These are phyloP conservation scores for Brassica rapa DNA, from an alignment of 345 rosid species.

Conservation along the genomic window DNA sequence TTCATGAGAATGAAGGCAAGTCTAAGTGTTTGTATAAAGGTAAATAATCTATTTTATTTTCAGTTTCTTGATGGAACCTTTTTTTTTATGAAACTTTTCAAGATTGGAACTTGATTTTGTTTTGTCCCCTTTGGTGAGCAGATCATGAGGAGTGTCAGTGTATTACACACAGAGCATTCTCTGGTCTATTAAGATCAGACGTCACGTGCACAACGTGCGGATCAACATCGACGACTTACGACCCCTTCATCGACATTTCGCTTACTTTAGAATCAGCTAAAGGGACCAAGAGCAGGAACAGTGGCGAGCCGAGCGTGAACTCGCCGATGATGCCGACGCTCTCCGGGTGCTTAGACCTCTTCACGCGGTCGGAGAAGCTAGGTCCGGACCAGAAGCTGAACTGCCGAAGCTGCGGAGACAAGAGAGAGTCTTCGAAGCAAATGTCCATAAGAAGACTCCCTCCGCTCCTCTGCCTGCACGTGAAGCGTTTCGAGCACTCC, in stretches of 20 bases:
- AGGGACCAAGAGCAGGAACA: constrained; percentile 42
- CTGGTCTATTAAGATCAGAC: constrained; percentile 90
- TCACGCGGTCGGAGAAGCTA: constrained; percentile 78
- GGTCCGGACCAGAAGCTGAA: constrained; percentile 83
- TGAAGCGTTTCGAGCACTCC: constrained; percentile 90
- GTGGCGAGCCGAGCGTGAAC: constrained; percentile 39
- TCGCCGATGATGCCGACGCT: constrained; percentile 61
- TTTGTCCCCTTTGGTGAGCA: constrained; percentile 19
- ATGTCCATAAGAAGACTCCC: constrained; percentile 91
- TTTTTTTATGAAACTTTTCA: too few relatives aligned
- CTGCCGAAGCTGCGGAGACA: constrained; percentile 82
- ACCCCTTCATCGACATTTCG: constrained; percentile 90
- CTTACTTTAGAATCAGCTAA: constrained; percentile 63
- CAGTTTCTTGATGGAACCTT: too few relatives aligned
- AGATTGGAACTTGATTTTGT: too few relatives aligned
- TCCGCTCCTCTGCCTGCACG: constrained; percentile 75
- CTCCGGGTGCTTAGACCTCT: constrained; percentile 76
- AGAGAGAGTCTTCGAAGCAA: constrained; percentile 78
- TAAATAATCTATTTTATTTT: constrained; percentile 14
- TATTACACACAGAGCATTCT: constrained; percentile 84
- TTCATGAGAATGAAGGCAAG: constrained; percentile 82
- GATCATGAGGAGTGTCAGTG: constrained; percentile 84
- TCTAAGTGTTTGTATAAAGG: constrained; percentile 52
- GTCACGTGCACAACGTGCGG: constrained; percentile 86
- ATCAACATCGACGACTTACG: constrained; percentile 83